Conservation (phyloP, 768 basidiomycete species). For the Auriscalpium vulgare region DNA sequence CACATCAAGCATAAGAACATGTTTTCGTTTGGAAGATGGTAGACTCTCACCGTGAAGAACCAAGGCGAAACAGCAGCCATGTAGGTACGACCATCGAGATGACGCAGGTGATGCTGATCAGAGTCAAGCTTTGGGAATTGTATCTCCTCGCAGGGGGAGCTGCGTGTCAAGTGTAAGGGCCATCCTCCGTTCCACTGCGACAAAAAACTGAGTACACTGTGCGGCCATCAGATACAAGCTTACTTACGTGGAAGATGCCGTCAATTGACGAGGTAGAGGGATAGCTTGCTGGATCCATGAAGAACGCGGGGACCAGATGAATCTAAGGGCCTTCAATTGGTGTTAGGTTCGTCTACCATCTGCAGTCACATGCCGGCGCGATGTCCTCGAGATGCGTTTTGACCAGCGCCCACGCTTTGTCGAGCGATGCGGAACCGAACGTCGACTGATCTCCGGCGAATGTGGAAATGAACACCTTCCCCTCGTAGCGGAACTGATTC, state of each 20-base stretch:
- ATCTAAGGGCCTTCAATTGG: constrained; percentile 17
- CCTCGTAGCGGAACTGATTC: constrained; percentile 24
- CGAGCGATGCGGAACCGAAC: constrained; percentile 21
- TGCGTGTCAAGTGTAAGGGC: constrained; percentile 36
- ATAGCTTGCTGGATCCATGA: constrained; percentile 27
- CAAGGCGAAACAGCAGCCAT: constrained; percentile 61
- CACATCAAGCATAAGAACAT: too few species aligned
- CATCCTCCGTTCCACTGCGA: constrained; percentile 26
- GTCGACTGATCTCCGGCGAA: constrained; percentile 30
- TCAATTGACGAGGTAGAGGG: constrained; percentile 26
- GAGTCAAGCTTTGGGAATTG: constrained; percentile 24
- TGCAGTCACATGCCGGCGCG: constrained; percentile 19
- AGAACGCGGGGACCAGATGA: constrained; percentile 24
- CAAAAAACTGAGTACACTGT: not conserved
- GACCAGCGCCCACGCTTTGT: constrained; percentile 22
- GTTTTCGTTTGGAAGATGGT: too few species aligned
- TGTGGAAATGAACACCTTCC: constrained; percentile 27
- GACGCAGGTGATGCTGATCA: constrained; percentile 51
- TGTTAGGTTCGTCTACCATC: not conserved
- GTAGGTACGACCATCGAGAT: constrained; percentile 29
- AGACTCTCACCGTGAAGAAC: constrained; percentile 54
- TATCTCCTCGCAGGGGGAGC: constrained; percentile 17
- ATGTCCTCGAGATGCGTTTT: constrained; percentile 21
- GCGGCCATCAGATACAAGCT: not conserved
- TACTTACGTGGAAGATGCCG: constrained; percentile 29